Evolutionary conservation across 352 stramenopile species (phyloP), one percentile per base, ranked within the genome.

Genomic region (Phytophthora sp.): DNA sequence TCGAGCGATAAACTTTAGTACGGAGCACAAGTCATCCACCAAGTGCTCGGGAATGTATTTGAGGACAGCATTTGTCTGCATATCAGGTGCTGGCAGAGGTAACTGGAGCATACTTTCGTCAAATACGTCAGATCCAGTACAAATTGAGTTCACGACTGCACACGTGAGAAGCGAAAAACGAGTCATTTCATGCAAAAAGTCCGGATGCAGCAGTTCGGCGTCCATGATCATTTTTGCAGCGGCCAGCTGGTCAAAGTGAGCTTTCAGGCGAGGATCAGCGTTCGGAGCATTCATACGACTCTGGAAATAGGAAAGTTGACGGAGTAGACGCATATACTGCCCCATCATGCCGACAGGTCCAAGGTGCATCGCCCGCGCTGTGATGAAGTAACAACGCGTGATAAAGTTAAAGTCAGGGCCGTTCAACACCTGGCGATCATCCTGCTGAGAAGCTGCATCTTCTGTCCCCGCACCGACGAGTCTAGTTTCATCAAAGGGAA

Each of bases 311-410:
- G 82, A 96, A 21, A 98, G 68, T 58, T 98, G 91, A 2, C 93
- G 91, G 8, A 97, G 72, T n/a, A 98, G 69, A 20, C 84, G 81
- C 81, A 93, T 92, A 63, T 93, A 93, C 49, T 89, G 79, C 6
- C 83, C 80, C 21, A 96, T 91, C 42, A 86, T 88, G 0, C 83
- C 85, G 4, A 98, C 89, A 7, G 96, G 84, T 4, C 94, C 96
- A 0, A 99, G 81, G 59, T 98, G 94, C 39, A 99, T 70, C 1
- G 92, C 84, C 20, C 96, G 81, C 38, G 93, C 94, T 12, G 91
- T 97, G 41, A 98, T 86, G 69, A 99, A 99, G 70, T 99, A 99
- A 63, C 91, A 98, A 35, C 97, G 85, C 11, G 97, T 97, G 71
- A 99, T 97, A 69, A 99, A 99, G 64, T 95, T 97, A 73, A 98